Evolutionary conservation across 2,329 filamentous ascomycete species (phyloP).

Genomic region (Verticillium longisporum): DNA sequence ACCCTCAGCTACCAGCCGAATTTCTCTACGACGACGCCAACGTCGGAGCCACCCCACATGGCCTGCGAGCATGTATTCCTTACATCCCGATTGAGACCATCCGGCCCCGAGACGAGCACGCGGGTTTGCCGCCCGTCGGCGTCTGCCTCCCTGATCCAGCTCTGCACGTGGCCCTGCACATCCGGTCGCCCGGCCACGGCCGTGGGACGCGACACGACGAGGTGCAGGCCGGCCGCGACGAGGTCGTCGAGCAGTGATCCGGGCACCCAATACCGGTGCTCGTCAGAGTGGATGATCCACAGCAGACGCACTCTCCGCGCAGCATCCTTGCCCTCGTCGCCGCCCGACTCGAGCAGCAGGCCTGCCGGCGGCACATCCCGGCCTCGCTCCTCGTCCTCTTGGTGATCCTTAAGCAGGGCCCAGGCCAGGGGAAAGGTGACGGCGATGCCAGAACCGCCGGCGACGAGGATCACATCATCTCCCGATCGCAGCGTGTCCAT

Average conservation of each 20-base stretch:
- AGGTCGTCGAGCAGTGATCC: slow-evolving; percentile 40
- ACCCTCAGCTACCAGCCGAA: slow-evolving; percentile 54
- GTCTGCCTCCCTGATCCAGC: slow-evolving; percentile 21
- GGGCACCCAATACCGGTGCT: slow-evolving; percentile 49
- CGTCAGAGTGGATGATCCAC: slow-evolving; percentile 50
- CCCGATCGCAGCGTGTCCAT: slow-evolving; percentile 42
- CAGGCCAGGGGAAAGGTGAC: slow-evolving; percentile 56
- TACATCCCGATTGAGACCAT: slow-evolving; percentile 53
- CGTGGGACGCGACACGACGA: slow-evolving; percentile 50
- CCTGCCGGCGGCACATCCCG: neutral
- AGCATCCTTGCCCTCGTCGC: neutral
- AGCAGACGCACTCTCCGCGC: slow-evolving; percentile 40
- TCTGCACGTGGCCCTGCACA: slow-evolving; percentile 33
- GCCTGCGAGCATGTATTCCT: slow-evolving; percentile 49
- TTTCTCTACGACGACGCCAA: slow-evolving; percentile 56
- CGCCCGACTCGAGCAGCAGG: slow-evolving; percentile 1
- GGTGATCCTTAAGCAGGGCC: slow-evolving; percentile 30
- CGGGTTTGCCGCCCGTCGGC: slow-evolving; percentile 28
- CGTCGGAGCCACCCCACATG: slow-evolving; percentile 37
- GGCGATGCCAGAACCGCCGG: slow-evolving; percentile 59
- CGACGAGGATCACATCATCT: slow-evolving; percentile 46
- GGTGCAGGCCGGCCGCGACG: slow-evolving; percentile 37
- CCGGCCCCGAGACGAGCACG: slow-evolving; percentile 55
- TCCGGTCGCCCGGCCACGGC: slow-evolving; percentile 46
- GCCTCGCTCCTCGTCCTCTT: neutral